phyloP scores from a whole-genome alignment of 176 grass and related monocot species.

The Zea luxurians region DNA sequence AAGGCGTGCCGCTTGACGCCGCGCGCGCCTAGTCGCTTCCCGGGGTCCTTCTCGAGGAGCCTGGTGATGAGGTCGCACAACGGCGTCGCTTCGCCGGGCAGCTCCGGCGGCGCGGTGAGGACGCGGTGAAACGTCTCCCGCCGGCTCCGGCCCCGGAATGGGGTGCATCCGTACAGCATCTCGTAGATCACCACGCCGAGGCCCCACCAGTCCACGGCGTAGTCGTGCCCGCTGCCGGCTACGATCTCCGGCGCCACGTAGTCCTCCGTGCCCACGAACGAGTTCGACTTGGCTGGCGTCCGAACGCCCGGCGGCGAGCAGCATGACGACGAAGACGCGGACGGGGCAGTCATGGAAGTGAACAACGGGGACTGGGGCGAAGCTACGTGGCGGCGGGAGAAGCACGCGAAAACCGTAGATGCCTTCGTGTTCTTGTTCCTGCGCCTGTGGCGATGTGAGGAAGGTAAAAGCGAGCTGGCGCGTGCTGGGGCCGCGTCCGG shows the following conservation, averaged over 20 bases:
- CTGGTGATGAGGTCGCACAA: conserved; percentile 52
- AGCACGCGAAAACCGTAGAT: conserved; percentile 22
- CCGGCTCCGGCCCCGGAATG: conserved; percentile 66
- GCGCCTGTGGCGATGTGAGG: not conserved
- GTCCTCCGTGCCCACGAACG: conserved; percentile 91
- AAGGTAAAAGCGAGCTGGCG: not conserved
- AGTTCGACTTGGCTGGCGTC: conserved; percentile 56
- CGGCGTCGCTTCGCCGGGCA: conserved; percentile 55
- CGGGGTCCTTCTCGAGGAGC: conserved; percentile 74
- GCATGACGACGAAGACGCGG: conserved; percentile 16
- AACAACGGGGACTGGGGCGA: conserved; percentile 3
- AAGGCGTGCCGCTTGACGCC: conserved; percentile 70
- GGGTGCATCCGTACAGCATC: conserved; percentile 73
- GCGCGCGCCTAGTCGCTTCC: conserved; percentile 44
- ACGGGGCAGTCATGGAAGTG: not conserved
- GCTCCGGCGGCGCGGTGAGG: conserved; percentile 51
- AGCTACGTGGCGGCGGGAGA: conserved; percentile 32
- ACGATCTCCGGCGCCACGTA: conserved; percentile 87
- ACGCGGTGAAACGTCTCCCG: conserved; percentile 76
- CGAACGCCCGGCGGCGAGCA: not conserved
- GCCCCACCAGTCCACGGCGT: conserved; percentile 79
- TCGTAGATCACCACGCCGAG: conserved; percentile 79
- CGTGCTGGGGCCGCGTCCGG: not conserved
- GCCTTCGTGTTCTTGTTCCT: conserved; percentile 20
- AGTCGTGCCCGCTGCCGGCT: conserved; percentile 61